These are phyloP conservation scores for Spergularia marina DNA, from an alignment of 148 eudicot species.

Conservation along the genomic window DNA sequence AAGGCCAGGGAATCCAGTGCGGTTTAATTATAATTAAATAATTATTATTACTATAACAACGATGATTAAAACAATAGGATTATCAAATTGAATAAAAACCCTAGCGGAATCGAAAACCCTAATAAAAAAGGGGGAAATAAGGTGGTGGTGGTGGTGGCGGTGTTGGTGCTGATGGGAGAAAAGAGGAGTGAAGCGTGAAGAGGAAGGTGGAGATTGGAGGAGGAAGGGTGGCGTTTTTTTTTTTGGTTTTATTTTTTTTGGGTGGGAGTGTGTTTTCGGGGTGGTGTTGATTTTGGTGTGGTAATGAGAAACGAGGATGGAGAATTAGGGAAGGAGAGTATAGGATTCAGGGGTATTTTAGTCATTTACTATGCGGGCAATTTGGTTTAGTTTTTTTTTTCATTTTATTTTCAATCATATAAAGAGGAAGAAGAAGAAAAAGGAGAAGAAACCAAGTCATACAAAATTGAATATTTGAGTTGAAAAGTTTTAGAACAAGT, in stretches of 20 bases:
- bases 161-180: background rate
- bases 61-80: too few species aligned
- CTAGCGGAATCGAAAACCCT: slow-evolving; percentile 31
- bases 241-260: background rate
- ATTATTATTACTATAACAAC: background rate
- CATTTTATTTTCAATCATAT: background rate
- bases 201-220: background rate
- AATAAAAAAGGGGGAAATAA: background rate
- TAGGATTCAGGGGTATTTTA: too few species aligned
- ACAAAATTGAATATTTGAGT: too few species aligned
- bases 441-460: too few species aligned
- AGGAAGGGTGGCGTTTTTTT: background rate
- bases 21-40: background rate
- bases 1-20: slow-evolving; percentile 45
- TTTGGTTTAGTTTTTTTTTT: too few species aligned
- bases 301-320: background rate
- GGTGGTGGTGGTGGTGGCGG: slow-evolving; percentile 11
- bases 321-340: too few species aligned
- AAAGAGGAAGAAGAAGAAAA: too few species aligned
- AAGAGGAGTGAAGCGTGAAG: background rate
- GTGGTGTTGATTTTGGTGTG: background rate
- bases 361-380: too few species aligned
- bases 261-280: background rate
- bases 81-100: slow-evolving; percentile 6
- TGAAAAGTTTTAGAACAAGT: too few species aligned